These are phyloP conservation scores for Baffinella frigidus DNA, from an alignment of 208 protist genomes.

Conservation along the genomic window DNA sequence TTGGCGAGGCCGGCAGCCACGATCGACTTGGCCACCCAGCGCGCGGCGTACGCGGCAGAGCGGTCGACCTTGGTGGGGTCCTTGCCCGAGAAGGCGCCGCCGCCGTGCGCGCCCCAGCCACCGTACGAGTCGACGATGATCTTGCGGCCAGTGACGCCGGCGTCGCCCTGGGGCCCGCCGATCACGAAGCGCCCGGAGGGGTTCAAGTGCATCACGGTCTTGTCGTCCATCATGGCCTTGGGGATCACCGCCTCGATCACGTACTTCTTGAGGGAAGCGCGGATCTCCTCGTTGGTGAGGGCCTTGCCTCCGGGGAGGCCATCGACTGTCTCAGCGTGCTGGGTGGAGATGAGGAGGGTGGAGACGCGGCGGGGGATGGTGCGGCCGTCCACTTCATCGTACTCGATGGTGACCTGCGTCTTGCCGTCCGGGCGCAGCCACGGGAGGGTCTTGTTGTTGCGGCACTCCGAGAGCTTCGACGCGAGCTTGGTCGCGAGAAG, in stretches of 20 bases:
- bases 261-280: slow-evolving; percentile 86
- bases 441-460: slow-evolving; percentile 86
- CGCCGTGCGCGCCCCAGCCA: slow-evolving; percentile 99
- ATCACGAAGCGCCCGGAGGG: slow-evolving; percentile 98
- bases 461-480: slow-evolving; percentile 89
- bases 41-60: slow-evolving; percentile 95
- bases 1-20: slow-evolving; percentile 88
- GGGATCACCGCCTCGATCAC: slow-evolving; percentile 93
- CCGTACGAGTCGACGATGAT: slow-evolving; percentile 99
- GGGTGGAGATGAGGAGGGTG: slow-evolving; percentile 97
- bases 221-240: slow-evolving; percentile 86
- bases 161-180: slow-evolving; percentile 98
- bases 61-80: slow-evolving; percentile 99
- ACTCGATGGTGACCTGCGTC: slow-evolving; percentile 98
- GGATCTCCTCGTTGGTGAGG: slow-evolving; percentile 87
- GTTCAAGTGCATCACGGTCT: slow-evolving; percentile 96
- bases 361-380: slow-evolving; percentile 90
- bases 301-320: not conserved
- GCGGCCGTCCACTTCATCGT: slow-evolving; percentile 84
- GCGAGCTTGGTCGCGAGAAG: slow-evolving; percentile 89
- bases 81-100: slow-evolving; percentile 99
- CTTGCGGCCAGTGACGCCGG: slow-evolving; percentile 99
- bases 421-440: slow-evolving; percentile 98
- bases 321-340: slow-evolving; percentile 90
- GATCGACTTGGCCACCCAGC: slow-evolving; percentile 99